phyloP scores from a whole-genome alignment of 2,329 filamentous ascomycete genomes.

The Microdochium bolleyi region DNA sequence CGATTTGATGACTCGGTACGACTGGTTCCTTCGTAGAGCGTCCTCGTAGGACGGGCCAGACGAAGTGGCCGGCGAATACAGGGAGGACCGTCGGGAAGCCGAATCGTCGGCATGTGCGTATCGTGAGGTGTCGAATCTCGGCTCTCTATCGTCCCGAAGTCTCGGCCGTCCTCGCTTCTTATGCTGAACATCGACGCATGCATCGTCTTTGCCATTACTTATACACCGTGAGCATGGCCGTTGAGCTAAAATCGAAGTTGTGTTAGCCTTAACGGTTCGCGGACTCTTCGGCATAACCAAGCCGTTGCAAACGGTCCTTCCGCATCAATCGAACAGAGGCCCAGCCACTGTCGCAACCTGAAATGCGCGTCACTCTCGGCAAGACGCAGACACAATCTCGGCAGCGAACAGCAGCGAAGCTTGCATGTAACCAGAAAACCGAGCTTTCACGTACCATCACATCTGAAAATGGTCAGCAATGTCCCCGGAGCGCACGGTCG shows the following conservation, averaged over 20 bases:
- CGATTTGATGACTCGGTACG: conserved; percentile 47
- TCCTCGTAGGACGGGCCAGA: conserved; percentile 37
- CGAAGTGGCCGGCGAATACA: conserved; percentile 38
- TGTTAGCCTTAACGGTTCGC: conserved; percentile 22
- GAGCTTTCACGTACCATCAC: conserved; percentile 52
- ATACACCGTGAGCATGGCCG: conserved; percentile 72
- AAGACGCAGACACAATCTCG: not conserved
- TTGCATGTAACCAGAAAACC: conserved; percentile 5
- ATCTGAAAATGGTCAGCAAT: conserved; percentile 36
- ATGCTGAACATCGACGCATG: conserved; percentile 76
- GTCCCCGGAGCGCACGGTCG: conserved; percentile 5
- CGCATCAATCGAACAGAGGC: no score
- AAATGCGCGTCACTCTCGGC: not conserved
- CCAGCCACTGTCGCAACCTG: no score
- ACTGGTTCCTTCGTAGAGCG: conserved; percentile 33
- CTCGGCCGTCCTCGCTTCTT: conserved; percentile 77
- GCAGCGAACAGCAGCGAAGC: not conserved
- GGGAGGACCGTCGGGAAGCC: conserved; percentile 40
- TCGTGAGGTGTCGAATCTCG: conserved; percentile 45
- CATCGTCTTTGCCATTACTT: conserved; percentile 71
- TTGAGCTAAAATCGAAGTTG: conserved; percentile 43
- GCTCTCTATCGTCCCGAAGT: conserved; percentile 62
- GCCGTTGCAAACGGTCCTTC: not conserved
- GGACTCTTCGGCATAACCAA: not conserved
- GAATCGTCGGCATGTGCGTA: conserved; percentile 37